phyloP scores from a whole-genome alignment of 2,329 filamentous ascomycete species.

The Epicoccum sorghinum region DNA sequence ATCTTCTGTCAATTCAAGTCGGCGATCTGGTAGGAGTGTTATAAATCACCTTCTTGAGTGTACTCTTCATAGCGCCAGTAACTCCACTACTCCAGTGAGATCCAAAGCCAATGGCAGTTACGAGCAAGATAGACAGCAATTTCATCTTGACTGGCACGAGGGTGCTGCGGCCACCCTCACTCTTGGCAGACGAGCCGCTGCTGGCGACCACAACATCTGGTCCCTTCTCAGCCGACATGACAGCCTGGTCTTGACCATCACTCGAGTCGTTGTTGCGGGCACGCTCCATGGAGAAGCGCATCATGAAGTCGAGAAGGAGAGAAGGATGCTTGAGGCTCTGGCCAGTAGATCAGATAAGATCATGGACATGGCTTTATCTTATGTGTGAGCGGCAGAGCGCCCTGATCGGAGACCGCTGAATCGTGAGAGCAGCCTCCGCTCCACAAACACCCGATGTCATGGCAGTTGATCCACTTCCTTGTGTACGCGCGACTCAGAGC shows the following conservation, averaged over 20 bases:
- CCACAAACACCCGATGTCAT: conserved; percentile 6
- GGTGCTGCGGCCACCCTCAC: conserved; percentile 5
- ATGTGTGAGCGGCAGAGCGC: not conserved
- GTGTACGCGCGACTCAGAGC: not conserved
- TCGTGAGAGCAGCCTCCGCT: not conserved
- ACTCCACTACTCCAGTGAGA: conserved; percentile 66
- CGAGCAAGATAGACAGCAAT: conserved; percentile 56
- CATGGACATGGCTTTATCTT: conserved; percentile 4
- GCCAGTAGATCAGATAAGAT: conserved; percentile 17
- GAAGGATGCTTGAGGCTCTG: not conserved
- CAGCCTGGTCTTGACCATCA: conserved; percentile 2
- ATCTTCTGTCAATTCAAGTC: conserved; percentile 1
- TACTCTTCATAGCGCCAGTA: conserved; percentile 66
- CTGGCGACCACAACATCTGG: conserved; percentile 8
- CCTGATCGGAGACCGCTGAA: conserved; percentile 2
- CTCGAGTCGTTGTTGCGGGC: not conserved
- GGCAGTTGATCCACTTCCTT: not conserved
- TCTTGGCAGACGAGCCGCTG: conserved; percentile 14
- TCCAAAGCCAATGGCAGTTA: conserved; percentile 64
- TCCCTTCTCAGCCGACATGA: conserved; percentile 6
- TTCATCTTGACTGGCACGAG: conserved; percentile 31
- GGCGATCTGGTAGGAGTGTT: not conserved
- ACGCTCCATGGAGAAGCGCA: conserved; percentile 12
- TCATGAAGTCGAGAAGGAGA: not conserved
- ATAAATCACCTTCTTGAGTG: conserved; percentile 58